Base-by-base conservation (phyloP, 306 rosid species). In the Acacia confusa region DNA sequence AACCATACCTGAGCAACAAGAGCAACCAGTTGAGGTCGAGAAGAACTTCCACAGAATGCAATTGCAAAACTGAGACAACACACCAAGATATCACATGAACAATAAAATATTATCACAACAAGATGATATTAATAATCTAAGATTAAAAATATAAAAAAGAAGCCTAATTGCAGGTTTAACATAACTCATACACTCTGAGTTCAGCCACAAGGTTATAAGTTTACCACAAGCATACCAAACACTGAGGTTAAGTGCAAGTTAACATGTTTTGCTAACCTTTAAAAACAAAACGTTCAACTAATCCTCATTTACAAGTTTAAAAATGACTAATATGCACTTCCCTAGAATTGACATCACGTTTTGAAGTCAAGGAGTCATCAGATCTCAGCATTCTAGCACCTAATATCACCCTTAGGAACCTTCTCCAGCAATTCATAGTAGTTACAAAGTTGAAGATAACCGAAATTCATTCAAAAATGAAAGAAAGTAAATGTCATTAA, bases 21-120 rank as follows among this genome's bases (percentile, higher is more conserved):
- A 73, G 97, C 99, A 86, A 95, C 99, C 86, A 95, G 83, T 69
- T 88, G 99, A 75, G 99, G 93, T 74, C 83, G 88, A 88, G 97
- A 84, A 61, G 97, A 77, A 85, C 94, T 88, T 11, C 97, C 97
- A 66, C 77, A 72, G 83, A 95, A 95, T 82, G 97, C 97, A 82
- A 95, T 90, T 44, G 97, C 97, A 77, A 93, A 95, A 79, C 99
- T 95, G 94, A 84, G 57, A 78, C 82, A 72, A 72, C 60, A 66
- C 53, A 36, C 68, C 71, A 77, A 66, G 69, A 38, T 30, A 79
- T 60, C 70, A 76, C 34, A 78, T 76, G 45, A 75, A 78, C 57
- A 34, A 76, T 66, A 45, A 22, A 81, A 40, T 80, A 82, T 76
- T 77, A 27, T 55, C 80, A 65, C 16, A 7, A 12, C 4, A 2